These are phyloP conservation scores for Termitomyces titanicus DNA, from an alignment of 768 basidiomycete species.

Conservation along the genomic window DNA sequence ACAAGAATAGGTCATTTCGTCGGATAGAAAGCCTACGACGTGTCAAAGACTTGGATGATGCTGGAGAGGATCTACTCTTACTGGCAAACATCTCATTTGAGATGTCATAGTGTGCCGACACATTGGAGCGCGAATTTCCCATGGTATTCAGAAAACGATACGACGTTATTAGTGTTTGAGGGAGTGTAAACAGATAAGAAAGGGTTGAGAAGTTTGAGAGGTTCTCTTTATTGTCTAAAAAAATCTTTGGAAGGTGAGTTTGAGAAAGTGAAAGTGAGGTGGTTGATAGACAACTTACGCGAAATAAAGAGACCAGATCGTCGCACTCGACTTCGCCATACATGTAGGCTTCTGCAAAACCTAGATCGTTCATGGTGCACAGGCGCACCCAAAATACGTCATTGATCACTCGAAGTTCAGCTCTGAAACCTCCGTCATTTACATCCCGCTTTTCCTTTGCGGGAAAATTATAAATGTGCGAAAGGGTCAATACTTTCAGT, in stretches of 20 bases:
- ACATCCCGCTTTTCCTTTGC: background rate
- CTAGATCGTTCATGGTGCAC: conserved; percentile 60
- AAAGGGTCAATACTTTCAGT: background rate
- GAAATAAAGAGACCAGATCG: conserved; percentile 61
- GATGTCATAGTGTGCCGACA: conserved; percentile 77
- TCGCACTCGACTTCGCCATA: conserved; percentile 69
- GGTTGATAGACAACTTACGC: conserved; percentile 46
- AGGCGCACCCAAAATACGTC: conserved; percentile 59
- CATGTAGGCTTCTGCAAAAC: conserved; percentile 79
- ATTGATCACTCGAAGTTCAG: conserved; percentile 27
- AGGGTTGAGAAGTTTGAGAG: background rate
- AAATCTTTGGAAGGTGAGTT: background rate
- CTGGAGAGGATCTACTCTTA: conserved; percentile 43
- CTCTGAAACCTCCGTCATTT: background rate
- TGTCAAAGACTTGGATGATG: background rate
- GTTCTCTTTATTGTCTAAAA: background rate
- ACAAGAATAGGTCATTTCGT: conserved; percentile 2
- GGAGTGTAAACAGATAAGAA: background rate
- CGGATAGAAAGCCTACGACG: background rate
- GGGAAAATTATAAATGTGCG: background rate
- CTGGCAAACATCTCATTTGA: conserved; percentile 74
- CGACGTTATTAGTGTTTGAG: conserved; percentile 16
- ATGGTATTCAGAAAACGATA: conserved; percentile 65
- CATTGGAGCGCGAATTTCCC: conserved; percentile 61
- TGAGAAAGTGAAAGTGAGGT: no score